Percentiles rank a stretch among this genome's conserved stretches.
These are phyloP conservation scores for Pisolithus thermaeus DNA, from an alignment of 1,284 basidiomycete species.

Conservation along the genomic window DNA sequence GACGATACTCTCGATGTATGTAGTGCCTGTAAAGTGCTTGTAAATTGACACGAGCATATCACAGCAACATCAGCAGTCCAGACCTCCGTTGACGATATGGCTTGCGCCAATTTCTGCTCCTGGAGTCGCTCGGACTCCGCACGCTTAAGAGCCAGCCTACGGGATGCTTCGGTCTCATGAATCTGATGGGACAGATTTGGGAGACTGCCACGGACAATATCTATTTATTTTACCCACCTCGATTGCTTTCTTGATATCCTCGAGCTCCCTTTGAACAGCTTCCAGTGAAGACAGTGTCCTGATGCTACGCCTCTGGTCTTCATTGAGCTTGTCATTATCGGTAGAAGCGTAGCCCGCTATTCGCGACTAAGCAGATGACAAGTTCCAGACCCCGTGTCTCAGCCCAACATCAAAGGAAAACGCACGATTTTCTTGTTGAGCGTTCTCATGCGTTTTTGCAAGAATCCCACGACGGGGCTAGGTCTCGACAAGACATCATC, in stretches of 20 bases:
- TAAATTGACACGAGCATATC: not conserved
- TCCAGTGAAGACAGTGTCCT: constrained; percentile 70
- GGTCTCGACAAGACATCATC: constrained; percentile 42
- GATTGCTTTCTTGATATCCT: constrained; percentile 73
- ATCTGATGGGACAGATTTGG: constrained; percentile 32
- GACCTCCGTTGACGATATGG: constrained; percentile 58
- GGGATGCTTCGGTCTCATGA: constrained; percentile 58
- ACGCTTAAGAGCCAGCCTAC: constrained; percentile 48
- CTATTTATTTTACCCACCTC: constrained; percentile 47
- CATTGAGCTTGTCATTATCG: constrained; percentile 68
- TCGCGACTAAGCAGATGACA: constrained; percentile 47
- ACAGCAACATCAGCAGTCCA: constrained; percentile 7
- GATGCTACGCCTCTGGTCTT: constrained; percentile 73
- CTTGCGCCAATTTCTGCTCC: constrained; percentile 46
- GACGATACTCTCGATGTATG: constrained; percentile 37
- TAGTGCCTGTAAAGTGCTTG: constrained; percentile 8
- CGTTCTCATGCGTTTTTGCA: constrained; percentile 70
- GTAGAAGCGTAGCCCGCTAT: constrained; percentile 64
- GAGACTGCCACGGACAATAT: not conserved
- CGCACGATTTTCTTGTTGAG: constrained; percentile 81
- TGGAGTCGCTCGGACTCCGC: constrained; percentile 51
- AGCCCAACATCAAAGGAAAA: constrained; percentile 16
- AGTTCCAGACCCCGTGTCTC: constrained; percentile 9
- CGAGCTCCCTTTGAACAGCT: constrained; percentile 71
- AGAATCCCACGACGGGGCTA: constrained; percentile 70